Conservation (phyloP, 768 basidiomycete species). For the Hericium rajendrae region DNA sequence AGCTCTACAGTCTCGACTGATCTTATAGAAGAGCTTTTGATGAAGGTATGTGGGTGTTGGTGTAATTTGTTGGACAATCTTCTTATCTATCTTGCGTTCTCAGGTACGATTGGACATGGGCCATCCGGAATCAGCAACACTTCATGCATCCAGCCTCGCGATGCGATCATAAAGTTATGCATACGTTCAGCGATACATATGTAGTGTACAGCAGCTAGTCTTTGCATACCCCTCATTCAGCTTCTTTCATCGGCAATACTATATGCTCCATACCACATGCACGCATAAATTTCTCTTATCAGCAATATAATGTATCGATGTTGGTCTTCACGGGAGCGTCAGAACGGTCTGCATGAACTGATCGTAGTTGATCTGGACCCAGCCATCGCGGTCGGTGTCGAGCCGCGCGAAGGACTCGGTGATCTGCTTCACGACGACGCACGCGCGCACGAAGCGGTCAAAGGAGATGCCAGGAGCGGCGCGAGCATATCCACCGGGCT, state of each 20-base stretch:
- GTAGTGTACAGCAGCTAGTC: not conserved
- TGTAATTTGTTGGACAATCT: no score
- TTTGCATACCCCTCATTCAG: not conserved
- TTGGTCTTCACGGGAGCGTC: constrained; percentile 41
- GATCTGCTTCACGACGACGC: constrained; percentile 73
- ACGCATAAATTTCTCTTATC: not conserved
- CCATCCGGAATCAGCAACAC: no score
- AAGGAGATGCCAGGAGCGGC: constrained; percentile 61
- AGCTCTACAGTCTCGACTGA: no score
- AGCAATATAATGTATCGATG: not conserved
- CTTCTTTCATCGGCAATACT: no score
- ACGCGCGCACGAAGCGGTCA: constrained; percentile 81
- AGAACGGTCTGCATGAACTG: constrained; percentile 64
- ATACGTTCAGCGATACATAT: not conserved
- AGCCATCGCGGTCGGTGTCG: constrained; percentile 55
- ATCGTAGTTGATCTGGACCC: constrained; percentile 67
- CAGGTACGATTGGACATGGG: no score
- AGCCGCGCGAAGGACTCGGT: constrained; percentile 59
- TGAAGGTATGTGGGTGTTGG: no score
- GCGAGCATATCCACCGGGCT: constrained; percentile 16
- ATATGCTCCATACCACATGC: not conserved
- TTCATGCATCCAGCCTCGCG: no score
- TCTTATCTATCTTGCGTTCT: no score
- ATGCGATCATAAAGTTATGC: not conserved
- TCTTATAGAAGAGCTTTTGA: not conserved